phyloP scores from a whole-genome alignment of 768 basidiomycete species.

The Kwoniella sp. region DNA sequence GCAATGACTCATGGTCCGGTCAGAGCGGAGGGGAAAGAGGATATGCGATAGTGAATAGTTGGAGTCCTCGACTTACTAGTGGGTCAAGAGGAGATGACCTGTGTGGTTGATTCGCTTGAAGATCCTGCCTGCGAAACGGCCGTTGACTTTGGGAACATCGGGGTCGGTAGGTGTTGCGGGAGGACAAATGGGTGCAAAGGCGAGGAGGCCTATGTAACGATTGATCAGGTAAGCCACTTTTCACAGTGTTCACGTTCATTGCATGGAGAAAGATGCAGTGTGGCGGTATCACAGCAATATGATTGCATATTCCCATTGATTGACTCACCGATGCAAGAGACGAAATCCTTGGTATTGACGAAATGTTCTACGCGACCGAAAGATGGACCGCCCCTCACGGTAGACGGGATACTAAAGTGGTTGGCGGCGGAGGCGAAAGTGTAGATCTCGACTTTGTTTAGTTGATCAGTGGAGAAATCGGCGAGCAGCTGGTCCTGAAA shows the following conservation, averaged over 20 bases:
- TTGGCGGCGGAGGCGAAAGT: slow-evolving; percentile 47
- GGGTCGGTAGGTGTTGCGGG: neutral
- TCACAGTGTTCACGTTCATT: no score
- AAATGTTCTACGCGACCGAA: slow-evolving; percentile 43
- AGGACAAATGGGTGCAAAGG: slow-evolving; percentile 30
- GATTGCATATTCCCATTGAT: no score
- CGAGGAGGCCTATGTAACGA: slow-evolving; percentile 22
- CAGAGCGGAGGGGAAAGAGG: no score
- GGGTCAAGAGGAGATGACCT: slow-evolving; percentile 38
- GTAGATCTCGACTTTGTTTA: slow-evolving; percentile 45
- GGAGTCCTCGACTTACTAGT: slow-evolving; percentile 49
- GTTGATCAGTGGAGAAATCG: slow-evolving; percentile 33
- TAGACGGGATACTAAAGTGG: slow-evolving; percentile 38
- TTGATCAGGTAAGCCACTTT: no score
- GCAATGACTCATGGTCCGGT: no score
- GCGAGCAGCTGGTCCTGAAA: slow-evolving; percentile 35
- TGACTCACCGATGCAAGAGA: slow-evolving; percentile 40
- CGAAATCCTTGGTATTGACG: slow-evolving; percentile 41
- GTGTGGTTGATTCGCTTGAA: slow-evolving; percentile 37
- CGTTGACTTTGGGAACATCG: slow-evolving; percentile 15
- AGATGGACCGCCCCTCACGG: slow-evolving; percentile 2
- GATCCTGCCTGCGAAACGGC: slow-evolving; percentile 38
- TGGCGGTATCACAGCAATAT: no score
- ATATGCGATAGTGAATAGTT: no score
- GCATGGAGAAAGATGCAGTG: no score